Evolutionary conservation across 768 basidiomycete species (phyloP).

Genomic region (Termitomyces sp.): DNA sequence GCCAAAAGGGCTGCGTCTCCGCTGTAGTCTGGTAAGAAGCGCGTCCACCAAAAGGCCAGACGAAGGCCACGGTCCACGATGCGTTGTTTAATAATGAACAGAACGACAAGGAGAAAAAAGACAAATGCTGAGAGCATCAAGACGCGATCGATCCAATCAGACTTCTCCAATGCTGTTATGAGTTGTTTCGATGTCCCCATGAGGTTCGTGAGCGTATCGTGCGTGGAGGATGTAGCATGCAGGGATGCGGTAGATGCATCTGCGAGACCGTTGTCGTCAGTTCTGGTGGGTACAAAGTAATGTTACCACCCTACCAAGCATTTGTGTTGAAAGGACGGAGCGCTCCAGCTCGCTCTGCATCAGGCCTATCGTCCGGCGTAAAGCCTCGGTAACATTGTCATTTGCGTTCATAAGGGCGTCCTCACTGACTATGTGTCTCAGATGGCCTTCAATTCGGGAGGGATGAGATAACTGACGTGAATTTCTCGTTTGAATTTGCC

Average conservation of each 20-base stretch:
- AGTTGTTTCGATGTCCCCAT: conserved; percentile 80
- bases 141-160: conserved; percentile 90
- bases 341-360: conserved; percentile 94
- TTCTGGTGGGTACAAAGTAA: background rate
- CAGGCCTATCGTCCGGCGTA: conserved; percentile 76
- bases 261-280: conserved; percentile 22
- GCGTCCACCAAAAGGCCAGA: conserved; percentile 86
- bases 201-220: conserved; percentile 67
- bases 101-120: conserved; percentile 81
- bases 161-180: conserved; percentile 81
- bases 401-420: conserved; percentile 88
- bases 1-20: conserved; percentile 28
- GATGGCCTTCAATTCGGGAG: background rate
- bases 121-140: conserved; percentile 74
- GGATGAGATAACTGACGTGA: conserved; percentile 39
- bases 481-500: conserved; percentile 49
- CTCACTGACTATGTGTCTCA: conserved; percentile 40
- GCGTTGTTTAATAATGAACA: conserved; percentile 86
- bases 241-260: conserved; percentile 79
- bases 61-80: conserved; percentile 74
- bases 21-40: conserved; percentile 56
- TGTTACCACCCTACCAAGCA: conserved; percentile 54
- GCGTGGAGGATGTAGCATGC: conserved; percentile 65
- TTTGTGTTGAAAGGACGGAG: conserved; percentile 80
- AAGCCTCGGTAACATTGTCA: conserved; percentile 80